Evolutionary conservation across 2,329 filamentous ascomycete species (phyloP).

Genomic region (Trichoderma simmonsii): DNA sequence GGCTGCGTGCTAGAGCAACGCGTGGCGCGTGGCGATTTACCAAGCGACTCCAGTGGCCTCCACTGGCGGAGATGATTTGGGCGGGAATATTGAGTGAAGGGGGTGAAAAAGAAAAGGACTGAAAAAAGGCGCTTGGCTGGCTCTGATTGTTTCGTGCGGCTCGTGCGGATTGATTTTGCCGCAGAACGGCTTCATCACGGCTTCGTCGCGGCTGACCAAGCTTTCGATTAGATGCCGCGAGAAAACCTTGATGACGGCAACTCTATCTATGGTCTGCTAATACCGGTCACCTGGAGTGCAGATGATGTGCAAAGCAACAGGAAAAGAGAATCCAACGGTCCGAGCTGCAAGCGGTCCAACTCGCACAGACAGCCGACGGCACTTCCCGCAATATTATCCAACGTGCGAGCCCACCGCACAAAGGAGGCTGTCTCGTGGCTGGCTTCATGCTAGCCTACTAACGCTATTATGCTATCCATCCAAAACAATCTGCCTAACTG

Average conservation of each 20-base stretch:
- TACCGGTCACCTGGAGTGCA: not conserved
- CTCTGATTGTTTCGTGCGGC: not conserved
- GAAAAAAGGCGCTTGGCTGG: not conserved
- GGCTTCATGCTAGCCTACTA: not conserved
- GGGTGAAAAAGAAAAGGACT: not conserved
- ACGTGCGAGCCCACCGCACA: not conserved
- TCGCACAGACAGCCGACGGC: not conserved
- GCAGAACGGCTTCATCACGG: not conserved
- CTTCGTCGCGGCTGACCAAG: not conserved
- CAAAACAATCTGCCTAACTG: not conserved
- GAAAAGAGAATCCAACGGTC: not conserved
- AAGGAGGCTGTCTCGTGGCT: not conserved
- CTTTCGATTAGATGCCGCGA: not conserved
- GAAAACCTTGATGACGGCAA: not conserved
- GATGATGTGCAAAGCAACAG: not conserved
- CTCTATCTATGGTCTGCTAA: not conserved
- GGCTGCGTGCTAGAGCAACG: conserved; percentile 3
- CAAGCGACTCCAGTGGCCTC: not conserved
- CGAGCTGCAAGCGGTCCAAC: not conserved
- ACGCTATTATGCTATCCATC: not conserved
- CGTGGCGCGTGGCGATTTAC: conserved; percentile 7
- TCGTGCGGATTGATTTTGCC: not conserved
- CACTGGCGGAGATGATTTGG: not conserved
- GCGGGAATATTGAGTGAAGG: not conserved
- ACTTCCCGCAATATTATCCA: conserved; percentile 1